Percentiles rank a stretch among this genome's conserved stretches.
These are phyloP conservation scores for Bathelium albidoporum DNA, from an alignment of 495 filamentous ascomycete genomes.

Conservation along the genomic window DNA sequence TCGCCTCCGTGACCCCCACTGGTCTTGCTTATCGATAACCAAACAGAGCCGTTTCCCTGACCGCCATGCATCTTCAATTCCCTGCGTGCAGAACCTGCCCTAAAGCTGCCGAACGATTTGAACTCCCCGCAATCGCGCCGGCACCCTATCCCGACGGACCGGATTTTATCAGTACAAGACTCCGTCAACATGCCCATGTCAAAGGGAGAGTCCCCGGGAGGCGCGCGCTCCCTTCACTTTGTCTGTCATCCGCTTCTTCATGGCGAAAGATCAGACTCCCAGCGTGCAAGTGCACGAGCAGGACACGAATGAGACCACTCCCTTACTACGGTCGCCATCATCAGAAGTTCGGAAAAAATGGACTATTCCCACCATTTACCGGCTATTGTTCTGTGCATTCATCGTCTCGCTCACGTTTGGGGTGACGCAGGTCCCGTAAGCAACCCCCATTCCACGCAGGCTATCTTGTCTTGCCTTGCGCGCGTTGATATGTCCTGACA, in stretches of 20 bases:
- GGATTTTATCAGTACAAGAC: not conserved
- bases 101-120: not conserved
- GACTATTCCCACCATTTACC: conserved; percentile 18
- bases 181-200: not conserved
- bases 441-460: not conserved
- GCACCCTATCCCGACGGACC: not conserved
- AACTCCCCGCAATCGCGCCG: not conserved
- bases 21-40: not conserved
- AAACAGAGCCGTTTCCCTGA: too few relatives aligned
- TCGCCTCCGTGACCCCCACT: too few relatives aligned
- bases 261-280: not conserved
- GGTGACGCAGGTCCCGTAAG: conserved; percentile 49
- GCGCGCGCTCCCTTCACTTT: not conserved
- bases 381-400: conserved; percentile 39
- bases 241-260: not conserved
- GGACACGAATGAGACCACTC: conserved; percentile 4
- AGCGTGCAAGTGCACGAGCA: not conserved
- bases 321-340: conserved; percentile 3
- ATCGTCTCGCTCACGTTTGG: conserved; percentile 47
- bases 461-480: not conserved
- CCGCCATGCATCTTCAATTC: not conserved
- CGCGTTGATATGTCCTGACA: not conserved
- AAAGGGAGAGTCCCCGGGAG: not conserved
- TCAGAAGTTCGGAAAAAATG: conserved; percentile 6
- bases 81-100: not conserved